Base-by-base conservation (phyloP, 805 yeast genomes). In the Cyberlindnera japonica region DNA sequence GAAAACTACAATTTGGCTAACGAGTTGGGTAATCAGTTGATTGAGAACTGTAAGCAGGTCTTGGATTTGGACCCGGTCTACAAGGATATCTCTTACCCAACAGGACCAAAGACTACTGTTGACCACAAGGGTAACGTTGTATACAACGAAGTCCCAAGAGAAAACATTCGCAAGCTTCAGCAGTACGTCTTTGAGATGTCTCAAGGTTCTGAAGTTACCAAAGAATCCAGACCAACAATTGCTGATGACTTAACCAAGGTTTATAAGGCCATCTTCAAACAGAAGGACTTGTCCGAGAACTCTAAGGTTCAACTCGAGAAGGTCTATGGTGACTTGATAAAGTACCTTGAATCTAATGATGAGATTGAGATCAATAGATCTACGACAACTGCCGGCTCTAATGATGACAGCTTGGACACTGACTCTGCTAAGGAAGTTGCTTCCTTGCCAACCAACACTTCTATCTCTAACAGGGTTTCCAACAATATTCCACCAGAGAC, bases 141-240 rank as follows among this genome's bases (percentile, higher is more conserved):
- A 44, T 93, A 88, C 67, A 72, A 79, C 45, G 99, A 93, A 71
- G 83, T 75, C 47, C 81, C 87, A 61, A 85, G 95, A 67, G 86
- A 90, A 36, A 78, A 91, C 47, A 95, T 90, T 49, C 82, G 97
- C 68, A 93, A 93, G 64, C 76, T 93, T 49, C 96, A 93, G 69
- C 91, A 90, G 63, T 93, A 93, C 63, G 97, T 93, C 51, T 77
- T 80, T 61, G 95, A 87, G 66, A 90, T 93, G 97, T 95, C 98
- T 39, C 81, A 78, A 59, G 99, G 99, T 68, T 90, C 95, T 55
- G 80, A 79, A 51, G 67, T 87, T 59, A 86, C 97, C 44, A 79
- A 73, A 54, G 70, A 68, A 45, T 63, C 67, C 33, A 83, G 85
- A 58, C 87, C 91, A 54, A 73, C 91, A 25, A 81, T 87, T 57